A percentile compares a stretch with the other conserved stretches of the same genome.
These are phyloP conservation scores for Hibiscus syriacus DNA, from an alignment of 345 rosid species.

Conservation along the genomic window DNA sequence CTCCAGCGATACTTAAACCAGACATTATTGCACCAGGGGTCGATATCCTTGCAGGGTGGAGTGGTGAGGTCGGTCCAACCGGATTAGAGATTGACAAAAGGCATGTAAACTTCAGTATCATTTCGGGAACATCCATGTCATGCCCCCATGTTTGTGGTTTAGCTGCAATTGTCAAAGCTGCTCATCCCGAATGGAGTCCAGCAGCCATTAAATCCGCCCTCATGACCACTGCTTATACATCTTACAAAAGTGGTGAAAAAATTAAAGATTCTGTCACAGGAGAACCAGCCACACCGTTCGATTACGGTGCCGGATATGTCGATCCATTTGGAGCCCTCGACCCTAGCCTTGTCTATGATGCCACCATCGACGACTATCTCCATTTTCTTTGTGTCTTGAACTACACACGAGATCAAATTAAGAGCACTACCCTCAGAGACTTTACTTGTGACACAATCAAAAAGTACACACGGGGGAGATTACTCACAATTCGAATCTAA, in stretches of 20 bases:
- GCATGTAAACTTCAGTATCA: too few species aligned
- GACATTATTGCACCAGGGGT: too few species aligned
- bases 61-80: too few species aligned
- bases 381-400: slow-evolving; percentile 49
- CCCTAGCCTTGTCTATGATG: slow-evolving; percentile 61
- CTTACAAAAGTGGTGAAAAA: slow-evolving; percentile 12
- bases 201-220: slow-evolving; percentile 55
- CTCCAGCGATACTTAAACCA: too few species aligned
- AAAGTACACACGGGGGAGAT: slow-evolving; percentile 32
- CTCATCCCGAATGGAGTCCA: slow-evolving; percentile 54
- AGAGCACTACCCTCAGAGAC: slow-evolving; percentile 27
- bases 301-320: slow-evolving; percentile 52
- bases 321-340: slow-evolving; percentile 47
- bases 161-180: slow-evolving; percentile 35
- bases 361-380: slow-evolving; percentile 35
- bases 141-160: too few species aligned
- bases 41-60: too few species aligned
- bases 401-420: slow-evolving; percentile 36
- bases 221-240: slow-evolving; percentile 56
- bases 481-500: neutral
- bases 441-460: slow-evolving; percentile 31
- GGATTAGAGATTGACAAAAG: too few species aligned
- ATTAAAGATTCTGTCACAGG: too few species aligned
- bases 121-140: too few species aligned
- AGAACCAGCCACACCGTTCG: slow-evolving; percentile 32